Evolutionary conservation across 164 flowering plant genomes (phyloP), one percentile per base, ranked within the genome.

Genomic region (Piper betle): DNA sequence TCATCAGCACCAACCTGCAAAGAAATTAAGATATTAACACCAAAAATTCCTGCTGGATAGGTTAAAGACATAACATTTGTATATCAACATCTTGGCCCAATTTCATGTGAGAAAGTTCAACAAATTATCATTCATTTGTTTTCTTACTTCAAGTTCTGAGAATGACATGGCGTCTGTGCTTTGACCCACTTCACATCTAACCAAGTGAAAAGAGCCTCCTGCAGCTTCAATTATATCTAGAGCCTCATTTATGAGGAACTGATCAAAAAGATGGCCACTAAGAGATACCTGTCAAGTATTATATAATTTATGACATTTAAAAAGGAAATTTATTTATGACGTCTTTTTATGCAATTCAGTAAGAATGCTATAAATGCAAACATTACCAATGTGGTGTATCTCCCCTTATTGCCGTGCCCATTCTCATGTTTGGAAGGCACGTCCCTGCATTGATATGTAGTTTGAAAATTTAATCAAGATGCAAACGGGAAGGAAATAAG

Each of bases 181-280:
- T 75, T 91, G 97, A 70, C 99, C 99, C 54, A 94, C 86, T 66
- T 84, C 86, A 71, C 97, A 94, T 64, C 80, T 88, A 19, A 79
- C 87, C 73, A 91, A 74, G 62, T 81, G 93, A 70, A 94, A 94
- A 63, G 96, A 83, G 59, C 99, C 99, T 57, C 97, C 97, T 1
- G 97, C 99, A 63, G 88, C 88, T 84, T 94, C 99, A 41, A 94
- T 91, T 64, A 84, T 87, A 74, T 94, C 96, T 69, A 94, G 69
- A 19, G 97, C 97, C 73, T 88, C 96, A 70, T 94, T 94, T 74
- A 94, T 94, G 42, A 91, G 78, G 72, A 88, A 87, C 52, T 85
- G 71, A 77, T 94, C 99, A 72, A 94, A 94, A 68, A 94, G 78
- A 79, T 94, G 99, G 59, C 99, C 99, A 78, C 87, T 91, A 53